phyloP scores from a whole-genome alignment of 2,329 filamentous ascomycete species.

The Scorias spongiosa region DNA sequence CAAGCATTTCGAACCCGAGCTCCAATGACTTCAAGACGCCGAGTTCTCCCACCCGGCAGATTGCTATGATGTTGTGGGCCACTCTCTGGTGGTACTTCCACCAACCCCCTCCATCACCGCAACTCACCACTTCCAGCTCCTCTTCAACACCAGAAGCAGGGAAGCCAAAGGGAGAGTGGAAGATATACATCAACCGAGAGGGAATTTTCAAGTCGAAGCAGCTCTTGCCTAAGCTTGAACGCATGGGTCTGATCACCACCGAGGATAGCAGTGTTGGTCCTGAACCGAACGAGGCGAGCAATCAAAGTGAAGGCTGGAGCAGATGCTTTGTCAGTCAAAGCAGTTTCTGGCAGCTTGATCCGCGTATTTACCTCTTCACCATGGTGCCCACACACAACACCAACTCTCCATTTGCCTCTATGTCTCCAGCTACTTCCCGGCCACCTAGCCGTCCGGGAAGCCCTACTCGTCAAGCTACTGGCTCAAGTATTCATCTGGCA shows the following conservation, averaged over 20 bases:
- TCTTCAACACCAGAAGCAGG: slow-evolving; percentile 49
- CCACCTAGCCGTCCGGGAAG: slow-evolving; percentile 27
- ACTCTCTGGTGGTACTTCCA: slow-evolving; percentile 97
- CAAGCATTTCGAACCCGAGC: slow-evolving; percentile 73
- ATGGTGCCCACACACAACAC: slow-evolving; percentile 41
- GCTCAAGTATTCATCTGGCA: not conserved
- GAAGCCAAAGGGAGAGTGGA: slow-evolving; percentile 72
- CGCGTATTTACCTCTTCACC: slow-evolving; percentile 76
- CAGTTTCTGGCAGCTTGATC: slow-evolving; percentile 86
- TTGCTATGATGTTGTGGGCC: slow-evolving; percentile 94
- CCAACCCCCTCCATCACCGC: slow-evolving; percentile 55
- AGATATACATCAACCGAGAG: slow-evolving; percentile 67
- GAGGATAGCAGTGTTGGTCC: slow-evolving; percentile 59
- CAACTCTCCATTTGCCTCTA: slow-evolving; percentile 32
- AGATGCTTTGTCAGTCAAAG: slow-evolving; percentile 68
- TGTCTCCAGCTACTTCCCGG: slow-evolving; percentile 36
- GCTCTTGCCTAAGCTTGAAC: slow-evolving; percentile 75
- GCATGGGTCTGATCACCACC: slow-evolving; percentile 73
- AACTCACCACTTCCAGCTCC: slow-evolving; percentile 47
- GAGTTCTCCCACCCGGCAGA: slow-evolving; percentile 68
- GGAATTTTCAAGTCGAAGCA: slow-evolving; percentile 78
- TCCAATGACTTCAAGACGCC: slow-evolving; percentile 65
- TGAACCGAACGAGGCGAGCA: slow-evolving; percentile 37
- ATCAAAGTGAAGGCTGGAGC: slow-evolving; percentile 51
- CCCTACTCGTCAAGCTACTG: not conserved